A percentile compares a stretch with the other conserved stretches of the same genome.
Evolutionary conservation across 176 grass and related monocot genomes (phyloP).

Genomic region (Cocos nucifera): DNA sequence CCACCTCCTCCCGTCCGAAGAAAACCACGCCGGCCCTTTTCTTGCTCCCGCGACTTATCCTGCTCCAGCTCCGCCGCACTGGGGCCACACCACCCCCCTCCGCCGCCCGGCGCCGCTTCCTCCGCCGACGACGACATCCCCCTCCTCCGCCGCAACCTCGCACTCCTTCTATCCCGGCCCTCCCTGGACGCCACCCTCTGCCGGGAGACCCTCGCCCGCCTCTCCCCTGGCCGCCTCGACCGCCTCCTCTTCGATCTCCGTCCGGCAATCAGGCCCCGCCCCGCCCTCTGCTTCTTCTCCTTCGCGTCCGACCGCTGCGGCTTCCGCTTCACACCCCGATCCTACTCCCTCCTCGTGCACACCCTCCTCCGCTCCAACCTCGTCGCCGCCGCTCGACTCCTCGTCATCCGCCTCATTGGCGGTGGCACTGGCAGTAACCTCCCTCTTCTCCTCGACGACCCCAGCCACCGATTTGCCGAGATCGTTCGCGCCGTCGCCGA

Average conservation of each 20-base stretch:
- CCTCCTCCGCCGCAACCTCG: constrained; percentile 26
- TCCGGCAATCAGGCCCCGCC: constrained; percentile 11
- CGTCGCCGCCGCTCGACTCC: constrained; percentile 27
- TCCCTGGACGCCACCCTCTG: constrained; percentile 14
- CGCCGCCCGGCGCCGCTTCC: constrained; percentile 10
- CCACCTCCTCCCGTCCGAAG: constrained; percentile 14
- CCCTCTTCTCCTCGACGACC: constrained; percentile 4
- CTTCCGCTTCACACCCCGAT: constrained; percentile 34
- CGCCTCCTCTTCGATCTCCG: constrained; percentile 8
- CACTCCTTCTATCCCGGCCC: constrained; percentile 19
- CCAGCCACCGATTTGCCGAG: constrained; percentile 2
- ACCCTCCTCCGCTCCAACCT: constrained; percentile 34
- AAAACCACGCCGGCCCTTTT: constrained; percentile 15
- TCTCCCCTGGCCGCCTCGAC: constrained; percentile 4
- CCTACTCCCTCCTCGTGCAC: constrained; percentile 32
- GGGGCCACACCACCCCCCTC: constrained; percentile 5
- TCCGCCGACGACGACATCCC: constrained; percentile 9
- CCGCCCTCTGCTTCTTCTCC: constrained; percentile 41
- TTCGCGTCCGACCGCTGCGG: constrained; percentile 10
- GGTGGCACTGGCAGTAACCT: constrained; percentile 6
- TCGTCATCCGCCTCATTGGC: constrained; percentile 20
- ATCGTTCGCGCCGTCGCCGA: constrained; percentile 20
- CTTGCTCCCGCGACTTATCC: constrained; percentile 24
- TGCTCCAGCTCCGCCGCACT: constrained; percentile 15
- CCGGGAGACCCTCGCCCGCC: constrained; percentile 13